Base-by-base conservation (phyloP, 768 basidiomycete genomes). In the Phaeotremella fagi region DNA sequence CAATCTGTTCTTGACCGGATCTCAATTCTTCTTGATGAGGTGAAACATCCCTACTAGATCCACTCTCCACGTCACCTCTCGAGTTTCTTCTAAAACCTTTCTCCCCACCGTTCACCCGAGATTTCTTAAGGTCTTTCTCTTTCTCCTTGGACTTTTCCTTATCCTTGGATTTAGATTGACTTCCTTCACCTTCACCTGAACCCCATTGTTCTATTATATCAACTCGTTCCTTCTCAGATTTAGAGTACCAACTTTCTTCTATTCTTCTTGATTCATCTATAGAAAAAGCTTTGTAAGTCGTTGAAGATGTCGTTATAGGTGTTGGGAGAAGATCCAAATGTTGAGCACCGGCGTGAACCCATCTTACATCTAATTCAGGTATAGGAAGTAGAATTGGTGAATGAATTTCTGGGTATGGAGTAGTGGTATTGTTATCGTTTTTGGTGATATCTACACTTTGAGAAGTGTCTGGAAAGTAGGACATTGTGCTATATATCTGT, bases 271-370 rank as follows among this genome's bases (percentile, higher is more conserved):
- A 67, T 56, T 74, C 72, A 15, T 50, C 49, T 1, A 20, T 29
- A 3, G 64, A 64, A 43, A 74, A 74, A 2, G 72, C 59, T 27
- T 65, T 66, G 63, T 74, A 74, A 0, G 63, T 48, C 5, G 68
- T 66, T 4, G 67, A 62, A 23, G 65, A 48, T 23, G 64, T 29
- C 3, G 72, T 72, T 26, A 74, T 64, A 5, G 72, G 72, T 25
- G 56, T 70, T 2, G 69, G 56, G 1, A 66, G 64, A 3, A 74
- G 63, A 53, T 67, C 63, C 27, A 74, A 64, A 45, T 70, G 61
- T 50, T 70, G 68, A 3, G 72, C 62, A 1, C 72, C 72, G 14
- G 67, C 68, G 50, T 74, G 72, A 16, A 71, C 63, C 72, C 72
- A 74, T 16, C 68, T 48, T 23, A 48, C 23, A 36, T 67, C 66